Conservation (phyloP, 2,329 filamentous ascomycete species). For the Colletotrichum magnum region DNA sequence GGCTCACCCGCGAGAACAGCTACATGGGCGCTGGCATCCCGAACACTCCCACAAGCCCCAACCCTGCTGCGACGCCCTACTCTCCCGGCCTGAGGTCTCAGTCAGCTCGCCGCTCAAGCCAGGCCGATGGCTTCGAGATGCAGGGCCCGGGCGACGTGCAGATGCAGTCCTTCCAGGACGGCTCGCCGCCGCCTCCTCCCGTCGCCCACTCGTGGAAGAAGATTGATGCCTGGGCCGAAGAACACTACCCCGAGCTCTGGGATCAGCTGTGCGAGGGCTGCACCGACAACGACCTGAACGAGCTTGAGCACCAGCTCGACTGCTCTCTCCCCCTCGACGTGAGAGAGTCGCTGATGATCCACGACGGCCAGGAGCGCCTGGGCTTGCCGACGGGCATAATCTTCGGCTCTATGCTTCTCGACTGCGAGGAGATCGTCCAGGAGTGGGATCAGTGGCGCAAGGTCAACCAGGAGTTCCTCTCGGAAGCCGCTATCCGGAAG, state of each 20-base stretch:
- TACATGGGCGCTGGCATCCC: slow-evolving; percentile 73
- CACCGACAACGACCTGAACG: slow-evolving; percentile 95
- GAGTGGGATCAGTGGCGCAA: slow-evolving; percentile 98
- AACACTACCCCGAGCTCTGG: slow-evolving; percentile 93
- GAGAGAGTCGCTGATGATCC: slow-evolving; percentile 88
- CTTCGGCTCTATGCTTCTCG: slow-evolving; percentile 94
- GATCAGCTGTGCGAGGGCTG: slow-evolving; percentile 95
- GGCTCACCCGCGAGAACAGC: slow-evolving; percentile 59
- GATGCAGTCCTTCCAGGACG: slow-evolving; percentile 96
- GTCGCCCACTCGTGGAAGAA: slow-evolving; percentile 92
- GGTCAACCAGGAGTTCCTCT: slow-evolving; percentile 91
- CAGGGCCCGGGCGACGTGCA: slow-evolving; percentile 87
- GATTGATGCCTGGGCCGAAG: slow-evolving; percentile 94
- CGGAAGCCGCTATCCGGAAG: slow-evolving; percentile 68
- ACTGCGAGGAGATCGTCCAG: slow-evolving; percentile 98
- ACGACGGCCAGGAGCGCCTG: slow-evolving; percentile 97
- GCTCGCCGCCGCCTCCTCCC: slow-evolving; percentile 89
- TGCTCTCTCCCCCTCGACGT: slow-evolving; percentile 94
- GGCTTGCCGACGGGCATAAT: slow-evolving; percentile 92
- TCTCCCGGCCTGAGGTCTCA: slow-evolving; percentile 91
- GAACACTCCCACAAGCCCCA: slow-evolving; percentile 65
- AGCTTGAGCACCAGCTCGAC: slow-evolving; percentile 95
- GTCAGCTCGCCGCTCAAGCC: slow-evolving; percentile 75
- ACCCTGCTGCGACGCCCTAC: slow-evolving; percentile 78
- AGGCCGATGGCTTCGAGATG: slow-evolving; percentile 77